A percentile compares a stretch with the other conserved stretches of the same genome.
phyloP scores from a whole-genome alignment of 768 basidiomycete genomes.

The Paxillus ammoniavirescens region DNA sequence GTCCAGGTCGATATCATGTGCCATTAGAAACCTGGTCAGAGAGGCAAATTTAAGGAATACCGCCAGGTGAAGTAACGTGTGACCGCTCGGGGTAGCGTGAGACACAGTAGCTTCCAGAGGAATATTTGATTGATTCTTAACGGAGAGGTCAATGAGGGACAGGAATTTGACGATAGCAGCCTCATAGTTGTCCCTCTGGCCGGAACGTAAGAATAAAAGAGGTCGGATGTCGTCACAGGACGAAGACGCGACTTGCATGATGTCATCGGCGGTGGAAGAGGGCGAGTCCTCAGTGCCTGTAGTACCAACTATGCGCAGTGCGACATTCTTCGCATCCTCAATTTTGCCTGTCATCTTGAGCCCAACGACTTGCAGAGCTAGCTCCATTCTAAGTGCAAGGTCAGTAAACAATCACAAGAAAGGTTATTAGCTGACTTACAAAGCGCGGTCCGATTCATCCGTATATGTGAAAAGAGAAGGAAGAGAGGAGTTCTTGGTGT shows the following conservation, averaged over 20 bases:
- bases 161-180: slow-evolving; percentile 78
- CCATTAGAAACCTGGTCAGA: slow-evolving; percentile 70
- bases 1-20: slow-evolving; percentile 75
- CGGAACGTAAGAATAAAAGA: slow-evolving; percentile 52
- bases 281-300: slow-evolving; percentile 53
- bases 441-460: slow-evolving; percentile 83
- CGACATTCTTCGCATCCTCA: slow-evolving; percentile 90
- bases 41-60: slow-evolving; percentile 73
- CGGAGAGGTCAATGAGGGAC: slow-evolving; percentile 65
- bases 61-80: slow-evolving; percentile 88
- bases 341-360: slow-evolving; percentile 96
- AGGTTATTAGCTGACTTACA: slow-evolving; percentile 51
- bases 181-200: slow-evolving; percentile 67
- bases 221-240: slow-evolving; percentile 54
- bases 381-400: slow-evolving; percentile 71
- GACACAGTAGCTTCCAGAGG: slow-evolving; percentile 61
- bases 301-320: slow-evolving; percentile 86
- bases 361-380: slow-evolving; percentile 92
- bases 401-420: slow-evolving; percentile 11
- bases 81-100: slow-evolving; percentile 66
- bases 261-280: slow-evolving; percentile 34
- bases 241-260: slow-evolving; percentile 54
- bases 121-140: slow-evolving; percentile 42
- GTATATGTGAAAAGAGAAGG: slow-evolving; percentile 84
- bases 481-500: slow-evolving; percentile 50